These are phyloP conservation scores for Trichosporon sp. DNA, from an alignment of 1,284 basidiomycete species.

Conservation along the genomic window DNA sequence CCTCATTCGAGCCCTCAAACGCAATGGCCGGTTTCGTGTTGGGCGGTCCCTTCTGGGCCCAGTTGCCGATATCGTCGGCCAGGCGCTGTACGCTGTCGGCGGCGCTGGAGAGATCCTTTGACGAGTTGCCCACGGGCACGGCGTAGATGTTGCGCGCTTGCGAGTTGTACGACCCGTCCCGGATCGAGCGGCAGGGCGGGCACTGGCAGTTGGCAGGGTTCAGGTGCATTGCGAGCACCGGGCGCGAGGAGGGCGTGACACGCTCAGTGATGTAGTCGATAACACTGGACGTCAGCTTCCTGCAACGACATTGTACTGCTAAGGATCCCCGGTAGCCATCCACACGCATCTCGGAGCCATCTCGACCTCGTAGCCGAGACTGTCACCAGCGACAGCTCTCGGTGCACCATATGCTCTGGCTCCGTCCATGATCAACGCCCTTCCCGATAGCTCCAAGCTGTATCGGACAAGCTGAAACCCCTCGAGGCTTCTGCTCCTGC, in stretches of 20 bases:
- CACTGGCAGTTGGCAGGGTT: slow-evolving; percentile 1
- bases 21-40: neutral
- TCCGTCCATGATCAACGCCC: too few species aligned
- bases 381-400: too few species aligned
- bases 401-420: too few species aligned
- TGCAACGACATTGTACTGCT: too few species aligned
- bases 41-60: neutral
- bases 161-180: neutral
- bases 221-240: slow-evolving; percentile 9
- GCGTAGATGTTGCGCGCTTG: neutral
- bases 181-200: neutral
- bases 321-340: too few species aligned
- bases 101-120: neutral
- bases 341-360: too few species aligned
- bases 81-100: neutral
- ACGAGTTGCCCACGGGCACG: neutral
- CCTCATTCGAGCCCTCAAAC: neutral
- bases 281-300: neutral
- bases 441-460: too few species aligned
- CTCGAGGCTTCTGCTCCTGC: too few species aligned
- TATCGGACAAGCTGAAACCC: too few species aligned
- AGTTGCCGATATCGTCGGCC: neutral
- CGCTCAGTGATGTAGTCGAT: neutral
- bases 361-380: too few species aligned
- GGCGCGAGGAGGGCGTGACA: neutral